Evolutionary conservation across 352 stramenopile genomes (phyloP).

Genomic region (Phytophthora citricola): DNA sequence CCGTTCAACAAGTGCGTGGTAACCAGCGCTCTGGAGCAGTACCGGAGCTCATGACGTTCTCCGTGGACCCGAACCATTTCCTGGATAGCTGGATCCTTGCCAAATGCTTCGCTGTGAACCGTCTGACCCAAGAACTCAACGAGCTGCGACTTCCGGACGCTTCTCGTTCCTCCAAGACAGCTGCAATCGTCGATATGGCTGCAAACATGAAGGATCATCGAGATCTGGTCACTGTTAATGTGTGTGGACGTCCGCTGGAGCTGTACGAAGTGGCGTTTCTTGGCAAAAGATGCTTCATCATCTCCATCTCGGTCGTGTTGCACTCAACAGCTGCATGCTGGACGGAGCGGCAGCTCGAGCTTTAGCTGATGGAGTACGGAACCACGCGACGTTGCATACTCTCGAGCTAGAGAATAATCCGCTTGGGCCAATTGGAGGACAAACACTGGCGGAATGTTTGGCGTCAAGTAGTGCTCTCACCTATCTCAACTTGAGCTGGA

Average conservation of each 20-base stretch:
- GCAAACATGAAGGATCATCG: slow-evolving; percentile 23
- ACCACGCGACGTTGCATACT: slow-evolving; percentile 65
- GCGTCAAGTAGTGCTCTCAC: slow-evolving; percentile 64
- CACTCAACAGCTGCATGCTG: slow-evolving; percentile 68
- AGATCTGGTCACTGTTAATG: slow-evolving; percentile 55
- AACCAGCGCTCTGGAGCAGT: slow-evolving; percentile 29
- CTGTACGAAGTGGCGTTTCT: slow-evolving; percentile 74
- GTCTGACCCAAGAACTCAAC: slow-evolving; percentile 66
- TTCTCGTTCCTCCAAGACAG: slow-evolving; percentile 9
- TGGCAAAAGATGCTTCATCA: slow-evolving; percentile 78
- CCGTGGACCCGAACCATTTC: slow-evolving; percentile 41
- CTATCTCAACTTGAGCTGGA: slow-evolving; percentile 83
- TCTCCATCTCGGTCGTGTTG: slow-evolving; percentile 58
- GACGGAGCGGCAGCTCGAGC: slow-evolving; percentile 56
- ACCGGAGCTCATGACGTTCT: slow-evolving; percentile 40
- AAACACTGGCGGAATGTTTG: slow-evolving; percentile 67
- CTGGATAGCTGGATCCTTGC: slow-evolving; percentile 75
- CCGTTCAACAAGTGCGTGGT: slow-evolving; percentile 64
- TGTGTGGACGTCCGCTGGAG: slow-evolving; percentile 53
- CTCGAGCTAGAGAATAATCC: slow-evolving; percentile 79
- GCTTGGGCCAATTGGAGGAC: slow-evolving; percentile 52
- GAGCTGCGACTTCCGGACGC: slow-evolving; percentile 44
- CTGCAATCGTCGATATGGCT: slow-evolving; percentile 18
- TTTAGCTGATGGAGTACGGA: slow-evolving; percentile 68
- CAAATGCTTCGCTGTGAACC: slow-evolving; percentile 75